These are phyloP conservation scores for Carex pumila DNA, from an alignment of 176 grass and related monocot genomes.

Conservation along the genomic window DNA sequence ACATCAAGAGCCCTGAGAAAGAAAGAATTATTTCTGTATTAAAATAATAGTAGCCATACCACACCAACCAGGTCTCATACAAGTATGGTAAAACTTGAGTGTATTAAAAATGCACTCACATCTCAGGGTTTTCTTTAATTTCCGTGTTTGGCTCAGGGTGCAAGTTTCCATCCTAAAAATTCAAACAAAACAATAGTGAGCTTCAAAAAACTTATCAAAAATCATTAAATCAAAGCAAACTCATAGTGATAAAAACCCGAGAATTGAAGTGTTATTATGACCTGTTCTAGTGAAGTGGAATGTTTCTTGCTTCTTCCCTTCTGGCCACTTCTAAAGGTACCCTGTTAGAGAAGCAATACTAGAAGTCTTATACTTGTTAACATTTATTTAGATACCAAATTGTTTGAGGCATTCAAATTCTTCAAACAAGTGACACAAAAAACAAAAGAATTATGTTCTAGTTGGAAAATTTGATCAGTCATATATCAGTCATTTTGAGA, in stretches of 20 bases:
- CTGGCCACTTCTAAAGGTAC: constrained; percentile 58
- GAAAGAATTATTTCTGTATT: background rate
- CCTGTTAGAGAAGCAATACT: constrained; percentile 33
- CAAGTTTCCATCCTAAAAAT: background rate
- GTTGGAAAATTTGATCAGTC: background rate
- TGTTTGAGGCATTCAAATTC: constrained; percentile 6
- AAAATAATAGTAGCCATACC: background rate
- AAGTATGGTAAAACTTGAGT: background rate
- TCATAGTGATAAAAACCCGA: background rate
- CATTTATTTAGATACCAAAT: constrained; percentile 15
- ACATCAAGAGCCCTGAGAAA: background rate
- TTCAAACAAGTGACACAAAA: background rate
- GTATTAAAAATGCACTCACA: background rate
- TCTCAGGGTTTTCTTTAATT: constrained; percentile 1
- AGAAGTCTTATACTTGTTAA: background rate
- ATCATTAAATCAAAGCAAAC: background rate
- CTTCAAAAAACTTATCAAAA: background rate
- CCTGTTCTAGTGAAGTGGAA: constrained; percentile 42
- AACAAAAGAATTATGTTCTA: background rate
- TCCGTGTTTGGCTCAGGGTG: background rate
- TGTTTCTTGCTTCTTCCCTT: constrained; percentile 46
- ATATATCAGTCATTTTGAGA: background rate
- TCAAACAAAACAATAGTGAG: background rate
- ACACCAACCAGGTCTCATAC: background rate
- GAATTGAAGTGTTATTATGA: constrained; percentile 16